Evolutionary conservation across 139 green algal genomes (phyloP), one percentile per base, ranked within the genome.

Genomic region (Astrephomene gubernaculifera): DNA sequence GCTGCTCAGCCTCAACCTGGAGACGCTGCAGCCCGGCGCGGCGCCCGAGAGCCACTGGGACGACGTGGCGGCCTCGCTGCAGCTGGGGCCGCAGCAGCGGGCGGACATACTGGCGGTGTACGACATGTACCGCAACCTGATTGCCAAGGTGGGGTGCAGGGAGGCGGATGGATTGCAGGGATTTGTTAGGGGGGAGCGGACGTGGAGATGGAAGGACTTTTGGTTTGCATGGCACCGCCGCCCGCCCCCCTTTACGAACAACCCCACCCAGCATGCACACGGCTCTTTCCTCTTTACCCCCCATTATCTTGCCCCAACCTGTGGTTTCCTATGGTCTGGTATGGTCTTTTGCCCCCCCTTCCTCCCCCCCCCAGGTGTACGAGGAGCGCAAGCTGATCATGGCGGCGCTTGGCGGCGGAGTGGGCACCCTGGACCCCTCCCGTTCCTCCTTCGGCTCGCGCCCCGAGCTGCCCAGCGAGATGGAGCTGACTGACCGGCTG

Each of bases 1-100:
- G 76, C 60, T 83, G 76, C 78, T 74, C n/a, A 39, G 24, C 21
- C 25, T 85, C n/a, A 85, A 85, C 63, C 33, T 85, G 79, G 79
- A 85, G 79, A 85, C 63, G 2, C 12, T 52, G 63, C 79, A 85
- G 79, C 79, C 78, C 25, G 61, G 22, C 41, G 19, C 43, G 10
- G 17, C 64, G 33, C 33, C 43, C 7, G 41, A 61, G 4, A 17
- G 14, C 22, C 63, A 76, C 61, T 85, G 79, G 79, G 79, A 71
- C 79, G 45, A 19, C 33, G 79, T 85, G 43, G 44, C 76, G 44
- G 31, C 43, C 2, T 69, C 44, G 19, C 44, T 85, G 63, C 63
- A 85, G 63, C 64, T 85, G 25, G 54, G 29, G 9, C 19, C 43
- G 2, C 4, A 75, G 44, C 79, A 85, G 79, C 63, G 63, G 22